Evolutionary conservation across 106 monocot genomes (phyloP), one percentile per base, ranked within the genome.

Genomic region (Hemerocallis citrina): DNA sequence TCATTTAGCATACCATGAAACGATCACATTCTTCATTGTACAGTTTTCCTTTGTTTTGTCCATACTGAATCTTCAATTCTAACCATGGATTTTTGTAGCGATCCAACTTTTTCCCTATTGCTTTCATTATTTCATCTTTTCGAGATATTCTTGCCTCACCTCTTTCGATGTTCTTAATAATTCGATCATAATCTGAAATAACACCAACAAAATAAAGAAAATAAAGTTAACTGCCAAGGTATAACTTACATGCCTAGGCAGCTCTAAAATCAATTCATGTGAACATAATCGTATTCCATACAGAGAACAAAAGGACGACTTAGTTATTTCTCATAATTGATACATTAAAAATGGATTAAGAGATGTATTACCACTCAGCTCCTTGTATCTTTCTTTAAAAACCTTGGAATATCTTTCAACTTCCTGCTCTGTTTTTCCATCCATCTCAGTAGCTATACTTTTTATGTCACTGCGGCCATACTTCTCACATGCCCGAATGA

Each of bases 11-110:
- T 61, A 95, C 95, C 95, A 95, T 86, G 74, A 95, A 95, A 22
- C 95, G 83, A 42, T 95, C 95, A 57, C 89, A 90, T 67, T 95
- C 95, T 77, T 95, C 95, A 76, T 90, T 95, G 60, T 95, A 95
- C 32, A 95, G 34, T 68, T 95, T 95, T 24, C 95, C 89, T 43
- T 95, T 95, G 75, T 95, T 95, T 57, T 95, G 95, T 10, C 89
- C 95, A 74, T 95, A 95, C 61, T 95, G 95, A 70, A 95, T 84
- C 68, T 95, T 95, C 76, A 95, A 76, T 59, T 95, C 95, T 34
- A 90, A 55, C 95, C 89, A 95, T 55, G 95, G 90, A 47, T 95
- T 86, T 74, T 90, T 86, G 75, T 95, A 95, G 34, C 86, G 86
- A 54, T 90, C 86, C 69, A 95, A 63, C 75, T 95, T 95, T 64